Conservation (phyloP, 805 yeast species). For the Candida oleophila region DNA sequence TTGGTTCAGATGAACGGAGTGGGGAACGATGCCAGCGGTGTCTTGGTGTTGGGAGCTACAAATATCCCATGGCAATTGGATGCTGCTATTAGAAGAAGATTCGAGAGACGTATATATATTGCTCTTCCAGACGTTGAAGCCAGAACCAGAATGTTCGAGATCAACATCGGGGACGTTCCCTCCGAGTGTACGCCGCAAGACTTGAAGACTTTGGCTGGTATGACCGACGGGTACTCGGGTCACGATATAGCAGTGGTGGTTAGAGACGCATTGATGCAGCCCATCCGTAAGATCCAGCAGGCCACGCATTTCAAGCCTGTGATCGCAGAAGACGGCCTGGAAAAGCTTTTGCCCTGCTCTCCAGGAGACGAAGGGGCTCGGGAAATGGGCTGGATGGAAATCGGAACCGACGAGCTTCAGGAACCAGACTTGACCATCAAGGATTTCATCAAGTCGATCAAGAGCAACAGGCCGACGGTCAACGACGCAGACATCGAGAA, state of each 20-base stretch:
- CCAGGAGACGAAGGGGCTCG: conserved; percentile 89
- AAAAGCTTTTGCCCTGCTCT: conserved; percentile 83
- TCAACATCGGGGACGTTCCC: conserved; percentile 89
- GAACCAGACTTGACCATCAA: conserved; percentile 89
- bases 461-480: conserved; percentile 92
- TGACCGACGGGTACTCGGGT: conserved; percentile 98
- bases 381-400: conserved; percentile 93
- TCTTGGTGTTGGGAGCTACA: conserved; percentile 93
- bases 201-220: conserved; percentile 73
- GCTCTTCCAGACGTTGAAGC: conserved; percentile 94
- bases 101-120: conserved; percentile 91
- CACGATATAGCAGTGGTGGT: conserved; percentile 96
- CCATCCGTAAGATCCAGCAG: conserved; percentile 89
- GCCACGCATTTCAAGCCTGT: conserved; percentile 91
- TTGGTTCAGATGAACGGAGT: conserved; percentile 99
- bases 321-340: conserved; percentile 36
- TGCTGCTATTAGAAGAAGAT: conserved; percentile 95
- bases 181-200: conserved; percentile 74
- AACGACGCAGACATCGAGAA: conserved; percentile 77
- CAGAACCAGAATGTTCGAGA: conserved; percentile 87
- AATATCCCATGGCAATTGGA: conserved; percentile 99
- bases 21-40: conserved; percentile 91
- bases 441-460: conserved; percentile 91
- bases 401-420: conserved; percentile 81
- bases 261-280: conserved; percentile 97